Conservation (phyloP, 148 eudicot species). For the Silene uniflora region DNA sequence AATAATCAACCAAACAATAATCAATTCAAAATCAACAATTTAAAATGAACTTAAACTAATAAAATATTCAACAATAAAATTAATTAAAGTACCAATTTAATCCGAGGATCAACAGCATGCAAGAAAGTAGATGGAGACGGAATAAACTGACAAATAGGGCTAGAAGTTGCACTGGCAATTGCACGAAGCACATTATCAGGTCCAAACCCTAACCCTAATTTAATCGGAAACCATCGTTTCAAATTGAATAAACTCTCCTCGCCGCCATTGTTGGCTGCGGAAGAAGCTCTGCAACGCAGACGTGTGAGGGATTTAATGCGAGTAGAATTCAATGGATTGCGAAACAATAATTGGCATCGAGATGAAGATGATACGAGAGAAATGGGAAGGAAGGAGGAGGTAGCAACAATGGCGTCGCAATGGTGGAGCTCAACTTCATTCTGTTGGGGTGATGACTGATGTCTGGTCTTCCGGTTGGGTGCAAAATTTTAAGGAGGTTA, state of each 20-base stretch:
- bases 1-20: too few relatives aligned
- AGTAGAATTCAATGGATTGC: neutral
- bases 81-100: too few relatives aligned
- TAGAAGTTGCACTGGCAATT: constrained; percentile 79
- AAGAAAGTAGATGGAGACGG: too few relatives aligned
- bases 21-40: too few relatives aligned
- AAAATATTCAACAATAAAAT: too few relatives aligned
- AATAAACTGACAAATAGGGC: constrained; percentile 86
- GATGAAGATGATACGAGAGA: neutral
- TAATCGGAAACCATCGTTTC: constrained; percentile 35
- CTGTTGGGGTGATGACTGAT: too few relatives aligned
- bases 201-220: constrained; percentile 29
- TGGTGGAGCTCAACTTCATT: too few relatives aligned
- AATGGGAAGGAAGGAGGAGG: neutral
- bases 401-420: too few relatives aligned
- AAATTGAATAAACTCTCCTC: constrained; percentile 8
- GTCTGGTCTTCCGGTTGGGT: too few relatives aligned
- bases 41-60: too few relatives aligned
- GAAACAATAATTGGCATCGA: neutral
- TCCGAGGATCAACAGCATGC: too few relatives aligned
- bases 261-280: neutral
- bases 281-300: neutral
- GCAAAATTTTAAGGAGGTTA: too few relatives aligned
- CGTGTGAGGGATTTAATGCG: neutral
- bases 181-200: constrained; percentile 66